Evolutionary conservation across 176 grass and related monocot species (phyloP).

Genomic region (Lolium multiflorum): DNA sequence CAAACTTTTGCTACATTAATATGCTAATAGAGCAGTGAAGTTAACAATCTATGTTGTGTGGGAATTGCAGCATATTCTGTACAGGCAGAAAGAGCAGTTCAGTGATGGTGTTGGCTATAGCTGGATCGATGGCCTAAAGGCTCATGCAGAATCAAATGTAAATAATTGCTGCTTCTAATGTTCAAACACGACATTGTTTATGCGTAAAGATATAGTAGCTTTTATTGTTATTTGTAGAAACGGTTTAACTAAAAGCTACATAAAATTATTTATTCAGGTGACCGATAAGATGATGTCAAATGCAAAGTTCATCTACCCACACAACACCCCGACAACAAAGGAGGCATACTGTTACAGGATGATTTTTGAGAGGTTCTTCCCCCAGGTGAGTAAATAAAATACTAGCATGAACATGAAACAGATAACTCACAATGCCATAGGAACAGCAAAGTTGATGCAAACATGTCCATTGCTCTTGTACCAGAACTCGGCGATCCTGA

Average conservation of each 20-base stretch:
- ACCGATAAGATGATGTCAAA: conserved; percentile 71
- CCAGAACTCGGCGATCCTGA: conserved; percentile 72
- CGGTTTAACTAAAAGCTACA: neutral
- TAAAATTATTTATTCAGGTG: conserved; percentile 50
- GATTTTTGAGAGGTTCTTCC: conserved; percentile 93
- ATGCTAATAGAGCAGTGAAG: neutral
- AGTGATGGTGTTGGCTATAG: conserved; percentile 89
- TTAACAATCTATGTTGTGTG: neutral
- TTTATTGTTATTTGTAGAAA: conserved; percentile 4
- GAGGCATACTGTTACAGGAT: conserved; percentile 90
- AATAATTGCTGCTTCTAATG: neutral
- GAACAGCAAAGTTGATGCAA: conserved; percentile 7
- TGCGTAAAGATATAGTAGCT: neutral
- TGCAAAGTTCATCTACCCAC: conserved; percentile 60
- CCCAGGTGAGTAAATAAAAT: conserved; percentile 50
- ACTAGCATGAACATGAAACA: conserved; percentile 17
- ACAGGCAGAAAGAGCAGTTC: conserved; percentile 95
- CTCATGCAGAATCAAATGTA: conserved; percentile 64
- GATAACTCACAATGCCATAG: neutral
- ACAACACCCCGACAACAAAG: conserved; percentile 71
- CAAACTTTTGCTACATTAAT: conserved; percentile 11
- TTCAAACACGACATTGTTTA: neutral
- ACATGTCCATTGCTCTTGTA: conserved; percentile 13
- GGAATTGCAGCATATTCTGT: conserved; percentile 70
- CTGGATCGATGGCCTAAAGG: conserved; percentile 91